Evolutionary conservation across 805 yeast genomes (phyloP).

Genomic region (Sungouiozyma ichnusensis): DNA sequence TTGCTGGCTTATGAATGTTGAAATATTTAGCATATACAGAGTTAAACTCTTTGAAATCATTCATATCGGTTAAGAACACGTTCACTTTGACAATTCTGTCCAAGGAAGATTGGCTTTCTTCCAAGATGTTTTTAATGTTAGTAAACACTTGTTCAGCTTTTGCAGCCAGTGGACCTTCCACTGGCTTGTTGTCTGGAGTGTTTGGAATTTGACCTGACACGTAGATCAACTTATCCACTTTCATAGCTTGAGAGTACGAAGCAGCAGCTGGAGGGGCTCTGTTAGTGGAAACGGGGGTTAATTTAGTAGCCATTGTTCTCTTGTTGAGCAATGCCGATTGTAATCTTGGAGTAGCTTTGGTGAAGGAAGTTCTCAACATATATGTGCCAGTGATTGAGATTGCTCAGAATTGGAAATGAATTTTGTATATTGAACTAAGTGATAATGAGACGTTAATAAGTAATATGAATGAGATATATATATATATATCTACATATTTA

Average conservation of each 20-base stretch:
- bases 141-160: conserved; percentile 64
- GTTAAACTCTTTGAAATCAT: conserved; percentile 73
- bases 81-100: conserved; percentile 77
- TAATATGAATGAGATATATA: no score
- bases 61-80: conserved; percentile 83
- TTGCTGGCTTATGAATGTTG: conserved; percentile 75
- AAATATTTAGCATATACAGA: conserved; percentile 69
- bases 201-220: conserved; percentile 92
- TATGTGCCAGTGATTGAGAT: no score
- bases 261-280: conserved; percentile 95
- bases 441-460: no score
- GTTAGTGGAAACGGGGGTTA: conserved; percentile 49
- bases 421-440: no score
- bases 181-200: conserved; percentile 67
- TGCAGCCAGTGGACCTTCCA: conserved; percentile 63
- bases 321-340: no score
- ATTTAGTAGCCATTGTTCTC: no score
- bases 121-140: conserved; percentile 59
- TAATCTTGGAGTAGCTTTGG: no score
- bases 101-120: conserved; percentile 73
- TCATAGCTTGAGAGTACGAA: conserved; percentile 88
- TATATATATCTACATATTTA: no score
- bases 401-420: no score
- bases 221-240: conserved; percentile 75
- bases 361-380: no score